Base-by-base conservation (phyloP, 2,329 filamentous ascomycete genomes). In the Pseudogymnoascus sp. region DNA sequence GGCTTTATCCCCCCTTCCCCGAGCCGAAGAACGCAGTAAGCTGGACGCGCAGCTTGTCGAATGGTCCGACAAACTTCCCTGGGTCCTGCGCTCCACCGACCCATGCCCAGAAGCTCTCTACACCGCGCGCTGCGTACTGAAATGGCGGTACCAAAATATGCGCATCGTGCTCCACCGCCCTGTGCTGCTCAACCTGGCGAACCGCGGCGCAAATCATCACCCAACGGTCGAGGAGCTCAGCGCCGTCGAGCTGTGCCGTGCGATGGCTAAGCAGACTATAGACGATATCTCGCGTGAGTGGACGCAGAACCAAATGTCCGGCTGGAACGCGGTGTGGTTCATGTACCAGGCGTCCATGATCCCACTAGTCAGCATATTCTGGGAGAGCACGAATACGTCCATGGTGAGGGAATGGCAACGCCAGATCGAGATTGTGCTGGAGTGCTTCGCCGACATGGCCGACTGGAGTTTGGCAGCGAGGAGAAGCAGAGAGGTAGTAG, bases 251-350 rank as follows among this genome's bases (percentile, higher is more conserved):
- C 84, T 84, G 31, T 92, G 89, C 72, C 82, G 88, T 15, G 81
- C 85, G 60, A 80, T 91, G 1, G 88, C 89, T 7, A 84, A 84
- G 65, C 81, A 86, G 65, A 87, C 87, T 0, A 90, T 92, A 65
- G 82, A 86, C 63, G 88, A 91, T 64, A 90, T 92, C 65, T 81
- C 85, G 9, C 78, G 80, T 21, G 87, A 89, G 65, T 91, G 88
- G 76, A 83, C 83, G 51, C 82, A 85, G 51, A 89, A 90, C 70
- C 84, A 91, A 70, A 89, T 92, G 76, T 85, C 84, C 0, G 89
- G 89, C 7, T 92, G 89, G 89, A 90, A 91, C 71, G 89, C 87
- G 0, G 88, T 90, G 2, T 92, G 89, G 88, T 88, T 91, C 74
- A 81, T 90, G 63, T 92, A 91, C 75, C 89, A 92, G 72, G 88